Base-by-base conservation (phyloP, 139 green algal species). In the Chlorella vulgaris region DNA sequence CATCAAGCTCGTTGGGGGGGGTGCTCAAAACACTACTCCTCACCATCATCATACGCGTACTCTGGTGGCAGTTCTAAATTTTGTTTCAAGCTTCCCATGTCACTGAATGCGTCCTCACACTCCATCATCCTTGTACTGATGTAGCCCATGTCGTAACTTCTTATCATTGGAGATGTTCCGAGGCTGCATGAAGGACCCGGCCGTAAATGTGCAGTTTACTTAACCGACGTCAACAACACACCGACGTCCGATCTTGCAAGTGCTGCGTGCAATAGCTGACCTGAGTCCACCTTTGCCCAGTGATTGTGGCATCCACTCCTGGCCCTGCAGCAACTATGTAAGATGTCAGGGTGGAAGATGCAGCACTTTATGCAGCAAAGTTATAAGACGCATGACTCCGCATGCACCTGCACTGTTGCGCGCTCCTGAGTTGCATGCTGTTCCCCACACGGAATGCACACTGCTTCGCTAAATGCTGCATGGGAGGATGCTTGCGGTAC, bases 81-180 rank as follows among this genome's bases (percentile, higher is more conserved):
- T 47, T 86, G 81, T 7, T 85, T 80, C 31, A 95, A 84, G 65
- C 85, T 91, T 67, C 91, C 90, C 66, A 95, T 84, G 75, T 92
- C 88, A 62, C 79, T 69, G 33, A 83, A 70, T 4, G 61, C 47
- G n/a, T 73, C 35, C 13, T 63, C 53, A 35, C 38, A 66, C 29
- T 74, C 86, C 87, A 96, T 93, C 29, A 96, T 84, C 47, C 91
- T 83, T 3, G 81, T 84, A 74, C 83, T 91, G 76, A 95, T 86
- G 71, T 96, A 91, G 53, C 91, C 84, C 93, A 96, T 96, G 83
- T 96, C 93, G 15, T 96, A 82, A n/a, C 55, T 86, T 60, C 88
- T 88, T 43, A 92, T 91, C 76, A 91, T 90, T 22, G 91, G 89
- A 7, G 86, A 86, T 35, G 84, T 87, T 47, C 87, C 88, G 58